A percentile compares a stretch with the other conserved stretches of the same genome.
Evolutionary conservation across 306 rosid genomes (phyloP).

Genomic region (Hippophae gyantsensis): DNA sequence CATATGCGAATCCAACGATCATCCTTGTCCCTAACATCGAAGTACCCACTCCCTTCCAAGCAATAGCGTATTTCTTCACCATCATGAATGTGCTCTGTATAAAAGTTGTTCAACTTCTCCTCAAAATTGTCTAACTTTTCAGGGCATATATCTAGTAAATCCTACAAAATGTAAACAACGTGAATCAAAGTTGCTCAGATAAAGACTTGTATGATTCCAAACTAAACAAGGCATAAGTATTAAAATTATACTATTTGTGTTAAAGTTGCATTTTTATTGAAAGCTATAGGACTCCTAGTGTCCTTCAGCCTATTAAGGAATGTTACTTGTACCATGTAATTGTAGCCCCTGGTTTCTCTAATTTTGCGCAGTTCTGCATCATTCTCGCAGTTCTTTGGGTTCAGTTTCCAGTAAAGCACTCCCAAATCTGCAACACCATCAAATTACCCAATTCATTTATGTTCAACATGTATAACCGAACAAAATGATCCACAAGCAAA

Average conservation of each 20-base stretch:
- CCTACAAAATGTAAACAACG: conserved; percentile 29
- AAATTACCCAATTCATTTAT: neutral
- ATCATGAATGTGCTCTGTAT: conserved; percentile 90
- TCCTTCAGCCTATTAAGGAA: too few species aligned
- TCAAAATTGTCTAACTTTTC: conserved; percentile 65
- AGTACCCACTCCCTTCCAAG: conserved; percentile 82
- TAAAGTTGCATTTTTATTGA: too few species aligned
- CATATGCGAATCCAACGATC: conserved; percentile 85
- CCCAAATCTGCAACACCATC: conserved; percentile 36
- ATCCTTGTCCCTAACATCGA: conserved; percentile 65
- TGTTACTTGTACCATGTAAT: conserved; percentile 48
- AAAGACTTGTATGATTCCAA: neutral
- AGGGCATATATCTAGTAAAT: conserved; percentile 73
- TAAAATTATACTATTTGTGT: neutral
- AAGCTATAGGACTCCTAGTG: too few species aligned
- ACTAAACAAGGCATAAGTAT: neutral
- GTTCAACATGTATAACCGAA: neutral
- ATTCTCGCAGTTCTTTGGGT: conserved; percentile 38
- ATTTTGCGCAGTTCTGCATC: conserved; percentile 55
- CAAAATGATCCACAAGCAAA: too few species aligned
- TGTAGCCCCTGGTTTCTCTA: conserved; percentile 70
- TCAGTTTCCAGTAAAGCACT: conserved; percentile 44
- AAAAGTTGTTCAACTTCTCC: conserved; percentile 77
- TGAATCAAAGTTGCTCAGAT: neutral
- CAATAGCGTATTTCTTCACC: conserved; percentile 88